A percentile compares a stretch with the other conserved stretches of the same genome.
phyloP scores from a whole-genome alignment of 169 alveolate genomes.

The Plasmodium relictum region DNA sequence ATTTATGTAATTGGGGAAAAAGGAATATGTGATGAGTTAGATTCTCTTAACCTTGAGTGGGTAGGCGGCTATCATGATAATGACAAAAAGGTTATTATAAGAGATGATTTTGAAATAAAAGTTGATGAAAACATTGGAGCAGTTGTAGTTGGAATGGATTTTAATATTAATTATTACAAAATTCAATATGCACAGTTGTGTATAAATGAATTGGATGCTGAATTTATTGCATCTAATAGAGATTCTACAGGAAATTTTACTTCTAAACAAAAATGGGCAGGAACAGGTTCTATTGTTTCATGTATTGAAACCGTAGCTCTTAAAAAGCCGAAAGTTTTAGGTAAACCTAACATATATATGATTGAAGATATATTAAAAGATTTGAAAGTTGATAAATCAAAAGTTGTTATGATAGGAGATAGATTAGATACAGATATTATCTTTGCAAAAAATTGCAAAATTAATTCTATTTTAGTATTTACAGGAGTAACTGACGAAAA shows the following conservation, averaged over 20 bases:
- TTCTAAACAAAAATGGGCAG: constrained; percentile 83
- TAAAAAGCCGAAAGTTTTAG: constrained; percentile 77
- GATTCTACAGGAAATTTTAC: constrained; percentile 81
- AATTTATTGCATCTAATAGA: constrained; percentile 79
- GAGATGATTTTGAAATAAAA: constrained; percentile 43
- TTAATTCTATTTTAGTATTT: constrained; percentile 48
- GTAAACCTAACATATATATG: constrained; percentile 80
- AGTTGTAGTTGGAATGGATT: constrained; percentile 83
- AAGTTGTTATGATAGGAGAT: constrained; percentile 79
- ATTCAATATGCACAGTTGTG: constrained; percentile 82
- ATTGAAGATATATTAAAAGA: constrained; percentile 66
- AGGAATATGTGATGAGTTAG: constrained; percentile 73
- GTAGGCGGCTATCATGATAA: constrained; percentile 66
- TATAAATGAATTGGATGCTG: constrained; percentile 75
- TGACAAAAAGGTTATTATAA: constrained; percentile 58
- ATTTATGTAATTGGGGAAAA: constrained; percentile 80
- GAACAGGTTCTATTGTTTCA: constrained; percentile 84
- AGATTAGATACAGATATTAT: constrained; percentile 77
- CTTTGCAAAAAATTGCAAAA: constrained; percentile 72
- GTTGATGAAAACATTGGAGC: constrained; percentile 78
- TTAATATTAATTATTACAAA: constrained; percentile 78
- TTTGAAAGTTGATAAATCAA: constrained; percentile 27
- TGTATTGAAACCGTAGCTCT: constrained; percentile 77
- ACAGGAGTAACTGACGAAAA: constrained; percentile 61
- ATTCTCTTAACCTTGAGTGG: constrained; percentile 26